Evolutionary conservation across 805 yeast species (phyloP).

Genomic region (Saccharomycopsis schoenii): DNA sequence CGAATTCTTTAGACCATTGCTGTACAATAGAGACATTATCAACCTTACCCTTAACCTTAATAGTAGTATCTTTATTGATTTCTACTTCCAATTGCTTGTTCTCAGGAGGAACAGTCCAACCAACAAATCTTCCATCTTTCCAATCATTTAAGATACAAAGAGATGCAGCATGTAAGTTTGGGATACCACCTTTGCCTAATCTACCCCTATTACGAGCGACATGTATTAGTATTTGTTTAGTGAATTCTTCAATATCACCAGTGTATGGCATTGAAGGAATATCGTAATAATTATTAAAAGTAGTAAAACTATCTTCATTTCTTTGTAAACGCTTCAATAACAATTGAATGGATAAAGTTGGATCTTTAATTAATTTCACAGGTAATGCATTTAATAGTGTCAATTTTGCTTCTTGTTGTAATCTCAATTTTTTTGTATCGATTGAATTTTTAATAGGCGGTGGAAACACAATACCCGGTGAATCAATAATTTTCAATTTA

Average conservation of each 20-base stretch:
- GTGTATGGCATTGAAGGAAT: conserved; percentile 62
- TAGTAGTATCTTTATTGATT: conserved; percentile 35
- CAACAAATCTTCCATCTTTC: conserved; percentile 91
- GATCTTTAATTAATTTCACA: conserved; percentile 75
- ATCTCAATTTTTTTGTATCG: conserved; percentile 33
- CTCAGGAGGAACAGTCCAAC: conserved; percentile 73
- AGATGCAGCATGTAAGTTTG: conserved; percentile 82
- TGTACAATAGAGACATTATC: conserved; percentile 70
- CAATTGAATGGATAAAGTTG: conserved; percentile 68
- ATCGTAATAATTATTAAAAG: conserved; percentile 61
- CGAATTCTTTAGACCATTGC: conserved; percentile 91
- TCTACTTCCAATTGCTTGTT: conserved; percentile 16
- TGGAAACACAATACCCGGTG: conserved; percentile 98
- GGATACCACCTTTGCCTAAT: conserved; percentile 86
- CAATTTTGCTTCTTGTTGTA: conserved; percentile 77
- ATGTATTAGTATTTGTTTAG: conserved; percentile 81
- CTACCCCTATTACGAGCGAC: conserved; percentile 90
- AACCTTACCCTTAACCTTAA: conserved; percentile 33
- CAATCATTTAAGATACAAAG: conserved; percentile 78
- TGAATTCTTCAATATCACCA: conserved; percentile 58
- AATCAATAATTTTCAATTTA: conserved; percentile 80
- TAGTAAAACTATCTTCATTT: conserved; percentile 53
- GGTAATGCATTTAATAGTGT: conserved; percentile 85
- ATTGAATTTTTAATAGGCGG: conserved; percentile 32
- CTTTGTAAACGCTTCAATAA: conserved; percentile 69